Conservation (phyloP, 164 flowering plant species). For the Stephania cephalantha region DNA sequence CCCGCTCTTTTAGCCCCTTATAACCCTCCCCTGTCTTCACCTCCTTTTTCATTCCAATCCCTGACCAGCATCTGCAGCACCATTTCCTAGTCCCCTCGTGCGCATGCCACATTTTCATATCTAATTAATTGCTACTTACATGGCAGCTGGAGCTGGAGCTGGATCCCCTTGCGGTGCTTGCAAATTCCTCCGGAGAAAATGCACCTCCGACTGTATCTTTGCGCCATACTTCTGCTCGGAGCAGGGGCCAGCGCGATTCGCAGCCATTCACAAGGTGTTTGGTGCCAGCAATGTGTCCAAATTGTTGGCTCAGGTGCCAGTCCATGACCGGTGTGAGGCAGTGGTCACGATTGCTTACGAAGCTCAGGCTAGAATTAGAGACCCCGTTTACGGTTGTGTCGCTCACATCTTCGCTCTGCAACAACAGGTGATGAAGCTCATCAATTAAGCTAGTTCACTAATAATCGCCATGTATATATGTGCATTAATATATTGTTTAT, state of each 20-base stretch:
- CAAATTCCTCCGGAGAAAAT: constrained; percentile 88
- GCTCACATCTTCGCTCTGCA: constrained; percentile 89
- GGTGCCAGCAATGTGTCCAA: constrained; percentile 98
- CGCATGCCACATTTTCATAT: constrained; percentile 10
- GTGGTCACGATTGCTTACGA: constrained; percentile 96
- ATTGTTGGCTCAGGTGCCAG: constrained; percentile 68
- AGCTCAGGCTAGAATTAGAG: constrained; percentile 87
- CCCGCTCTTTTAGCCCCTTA: constrained; percentile 32
- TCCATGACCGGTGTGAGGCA: constrained; percentile 76
- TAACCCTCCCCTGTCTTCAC: constrained; percentile 25
- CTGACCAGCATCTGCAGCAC: constrained; percentile 18
- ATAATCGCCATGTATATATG: not conserved
- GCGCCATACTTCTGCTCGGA: constrained; percentile 96
- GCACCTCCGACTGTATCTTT: constrained; percentile 79
- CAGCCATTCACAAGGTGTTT: constrained; percentile 95
- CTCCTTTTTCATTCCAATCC: not conserved
- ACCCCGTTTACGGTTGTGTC: constrained; percentile 97
- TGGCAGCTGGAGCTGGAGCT: constrained; percentile 35
- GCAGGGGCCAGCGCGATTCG: constrained; percentile 85
- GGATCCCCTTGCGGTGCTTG: constrained; percentile 99
- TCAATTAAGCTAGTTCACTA: not conserved
- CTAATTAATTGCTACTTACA: not conserved
- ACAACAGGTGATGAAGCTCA: constrained; percentile 62
- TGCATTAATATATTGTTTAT: no score
- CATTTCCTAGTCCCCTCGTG: constrained; percentile 58